phyloP scores from a whole-genome alignment of 441 rosid genomes.

The Erodium texanum region DNA sequence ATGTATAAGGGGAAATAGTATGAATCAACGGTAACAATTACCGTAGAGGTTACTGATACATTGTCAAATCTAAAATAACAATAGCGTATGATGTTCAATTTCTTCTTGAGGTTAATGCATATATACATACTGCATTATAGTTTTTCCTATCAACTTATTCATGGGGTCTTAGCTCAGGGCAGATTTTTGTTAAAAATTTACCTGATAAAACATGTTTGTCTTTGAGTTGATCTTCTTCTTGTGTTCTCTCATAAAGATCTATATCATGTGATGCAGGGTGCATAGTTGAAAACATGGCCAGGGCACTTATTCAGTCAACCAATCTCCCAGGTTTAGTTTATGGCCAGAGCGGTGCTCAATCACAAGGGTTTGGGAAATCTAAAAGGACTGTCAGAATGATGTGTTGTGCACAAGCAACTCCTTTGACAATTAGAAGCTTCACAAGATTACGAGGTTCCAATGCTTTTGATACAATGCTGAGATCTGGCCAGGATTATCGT shows the following conservation, averaged over 20 bases:
- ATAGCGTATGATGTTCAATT: neutral
- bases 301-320: slow-evolving; percentile 49
- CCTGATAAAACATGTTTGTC: neutral
- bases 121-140: neutral
- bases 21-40: neutral
- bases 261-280: slow-evolving; percentile 28
- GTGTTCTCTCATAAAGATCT: neutral
- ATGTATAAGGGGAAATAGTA: too few species aligned
- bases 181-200: neutral
- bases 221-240: neutral
- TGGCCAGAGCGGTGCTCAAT: slow-evolving; percentile 32
- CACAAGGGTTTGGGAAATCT: slow-evolving; percentile 37
- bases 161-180: neutral
- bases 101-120: neutral
- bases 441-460: slow-evolving; percentile 49
- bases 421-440: slow-evolving; percentile 40
- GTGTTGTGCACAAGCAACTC: slow-evolving; percentile 31
- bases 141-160: neutral
- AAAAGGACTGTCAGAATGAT: slow-evolving; percentile 44
- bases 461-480: slow-evolving; percentile 37
- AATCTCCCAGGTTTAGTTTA: slow-evolving; percentile 35
- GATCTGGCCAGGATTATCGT: slow-evolving; percentile 35
- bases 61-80: neutral
- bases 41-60: neutral
- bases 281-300: slow-evolving; percentile 41